Conservation (phyloP, 164 flowering plant genomes). For the Nymphaea colorata region DNA sequence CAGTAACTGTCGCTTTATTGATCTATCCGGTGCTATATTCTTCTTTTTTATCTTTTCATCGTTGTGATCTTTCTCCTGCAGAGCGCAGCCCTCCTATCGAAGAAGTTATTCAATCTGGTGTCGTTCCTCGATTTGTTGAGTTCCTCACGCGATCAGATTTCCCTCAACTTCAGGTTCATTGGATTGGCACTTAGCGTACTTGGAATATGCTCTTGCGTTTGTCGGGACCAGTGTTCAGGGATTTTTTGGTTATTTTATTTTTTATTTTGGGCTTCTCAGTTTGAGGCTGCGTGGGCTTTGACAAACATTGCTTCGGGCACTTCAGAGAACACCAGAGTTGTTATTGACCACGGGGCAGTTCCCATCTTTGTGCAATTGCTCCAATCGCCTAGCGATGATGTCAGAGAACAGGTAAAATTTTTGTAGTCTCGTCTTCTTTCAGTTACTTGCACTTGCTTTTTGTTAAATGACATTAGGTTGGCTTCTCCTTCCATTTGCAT, state of each 20-base stretch:
- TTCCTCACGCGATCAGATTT: slow-evolving; percentile 55
- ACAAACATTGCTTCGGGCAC: slow-evolving; percentile 97
- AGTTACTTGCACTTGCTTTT: not conserved
- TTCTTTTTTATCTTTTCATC: not conserved
- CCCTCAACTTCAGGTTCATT: slow-evolving; percentile 60
- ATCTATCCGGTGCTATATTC: not conserved
- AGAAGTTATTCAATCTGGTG: slow-evolving; percentile 72
- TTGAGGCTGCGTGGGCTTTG: slow-evolving; percentile 97
- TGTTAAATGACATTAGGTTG: not conserved
- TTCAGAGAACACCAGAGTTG: slow-evolving; percentile 72
- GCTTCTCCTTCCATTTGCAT: slow-evolving; percentile 1
- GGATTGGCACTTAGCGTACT: not conserved
- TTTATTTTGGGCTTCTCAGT: slow-evolving; percentile 21
- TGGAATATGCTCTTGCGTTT: not conserved
- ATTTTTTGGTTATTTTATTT: too few species aligned
- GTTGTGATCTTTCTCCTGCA: slow-evolving; percentile 8
- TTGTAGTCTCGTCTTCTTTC: not conserved
- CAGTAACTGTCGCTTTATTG: not conserved
- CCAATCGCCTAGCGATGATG: slow-evolving; percentile 70
- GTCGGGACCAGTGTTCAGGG: too few species aligned
- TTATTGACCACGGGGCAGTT: slow-evolving; percentile 86
- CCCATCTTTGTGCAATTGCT: slow-evolving; percentile 76
- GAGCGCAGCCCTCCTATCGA: slow-evolving; percentile 88
- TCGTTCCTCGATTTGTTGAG: slow-evolving; percentile 73
- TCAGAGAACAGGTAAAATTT: slow-evolving; percentile 69